phyloP scores from a whole-genome alignment of 768 basidiomycete genomes.

The Flagelloscypha sp. region DNA sequence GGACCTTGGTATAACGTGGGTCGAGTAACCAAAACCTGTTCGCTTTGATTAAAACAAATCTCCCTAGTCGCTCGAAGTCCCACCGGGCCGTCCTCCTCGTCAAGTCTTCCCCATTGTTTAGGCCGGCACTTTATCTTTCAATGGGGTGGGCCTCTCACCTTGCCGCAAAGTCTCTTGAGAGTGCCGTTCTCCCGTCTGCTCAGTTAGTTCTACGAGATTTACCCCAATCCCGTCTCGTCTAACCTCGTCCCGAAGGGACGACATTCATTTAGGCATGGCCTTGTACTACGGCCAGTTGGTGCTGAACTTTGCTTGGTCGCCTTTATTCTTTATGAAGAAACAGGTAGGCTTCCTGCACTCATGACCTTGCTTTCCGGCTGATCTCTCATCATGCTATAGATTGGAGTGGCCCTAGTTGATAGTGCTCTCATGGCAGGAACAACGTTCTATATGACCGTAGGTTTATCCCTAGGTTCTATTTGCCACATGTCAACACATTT shows the following conservation, averaged over 20 bases:
- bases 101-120: conserved; percentile 52
- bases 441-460: conserved; percentile 53
- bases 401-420: conserved; percentile 47
- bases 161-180: conserved; percentile 46
- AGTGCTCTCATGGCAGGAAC: conserved; percentile 44
- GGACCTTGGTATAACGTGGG: conserved; percentile 55
- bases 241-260: conserved; percentile 20
- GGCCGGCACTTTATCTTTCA: conserved; percentile 41
- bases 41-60: neutral
- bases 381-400: conserved; percentile 23
- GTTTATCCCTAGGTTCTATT: conserved; percentile 7
- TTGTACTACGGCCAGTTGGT: conserved; percentile 57
- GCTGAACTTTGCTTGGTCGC: conserved; percentile 55
- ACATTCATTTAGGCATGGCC: conserved; percentile 38
- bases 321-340: conserved; percentile 51
- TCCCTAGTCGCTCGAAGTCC: conserved; percentile 35
- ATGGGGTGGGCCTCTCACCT: conserved; percentile 68
- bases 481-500: neutral
- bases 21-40: neutral
- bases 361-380: neutral
- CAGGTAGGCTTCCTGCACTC: conserved; percentile 21
- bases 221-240: neutral
- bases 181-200: conserved; percentile 26
- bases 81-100: conserved; percentile 44
- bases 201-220: conserved; percentile 25